Evolutionary conservation across 306 rosid species (phyloP), one percentile per base, ranked within the genome.

Genomic region (Oemleria cerasiformis): DNA sequence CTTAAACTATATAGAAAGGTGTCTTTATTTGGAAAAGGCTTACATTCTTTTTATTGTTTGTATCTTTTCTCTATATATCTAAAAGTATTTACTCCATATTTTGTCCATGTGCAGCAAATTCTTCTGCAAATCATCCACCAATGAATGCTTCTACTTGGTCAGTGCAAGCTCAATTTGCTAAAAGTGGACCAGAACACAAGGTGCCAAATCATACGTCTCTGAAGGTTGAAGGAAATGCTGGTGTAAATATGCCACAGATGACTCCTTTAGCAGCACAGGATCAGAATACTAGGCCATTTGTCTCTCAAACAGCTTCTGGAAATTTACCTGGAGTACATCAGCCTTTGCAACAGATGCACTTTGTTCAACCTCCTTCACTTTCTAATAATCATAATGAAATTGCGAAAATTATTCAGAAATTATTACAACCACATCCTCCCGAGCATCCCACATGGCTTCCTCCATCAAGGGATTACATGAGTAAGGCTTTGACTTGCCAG

Each of bases 381-480:
- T 75, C 90, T 72, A 87, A 71, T 66, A 82, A 79, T 75, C 99
- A 94, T 65, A 40, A 77, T 70, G 99, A 94, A 44, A 85, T 94
- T 79, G 92, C 90, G 25, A 94, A 75, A 84, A 62, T 84, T 74
- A 87, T 94, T 78, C 97, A 91, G 85, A 94, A 81, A 78, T 60
- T 94, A 63, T 75, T 94, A 68, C 92, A 82, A 60, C 97, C 96
- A 69, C 90, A 91, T 84, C 79, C 65, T 75, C 99, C 97, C 4
- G 88, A 84, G 50, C 88, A 81, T 76, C 99, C 97, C 73, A 85
- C 89, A 13, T 94, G 99, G 99, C 91, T 83, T 81, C 99, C 96
- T 81, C 99, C 99, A 1, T 94, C 99, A 60, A 91, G 99, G 87
- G 99, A 94, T 84, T 94, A 94, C 79, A 94, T 94, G 97, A 94